These are phyloP conservation scores for Leccinum imitatum DNA, from an alignment of 768 basidiomycete genomes.

Conservation along the genomic window DNA sequence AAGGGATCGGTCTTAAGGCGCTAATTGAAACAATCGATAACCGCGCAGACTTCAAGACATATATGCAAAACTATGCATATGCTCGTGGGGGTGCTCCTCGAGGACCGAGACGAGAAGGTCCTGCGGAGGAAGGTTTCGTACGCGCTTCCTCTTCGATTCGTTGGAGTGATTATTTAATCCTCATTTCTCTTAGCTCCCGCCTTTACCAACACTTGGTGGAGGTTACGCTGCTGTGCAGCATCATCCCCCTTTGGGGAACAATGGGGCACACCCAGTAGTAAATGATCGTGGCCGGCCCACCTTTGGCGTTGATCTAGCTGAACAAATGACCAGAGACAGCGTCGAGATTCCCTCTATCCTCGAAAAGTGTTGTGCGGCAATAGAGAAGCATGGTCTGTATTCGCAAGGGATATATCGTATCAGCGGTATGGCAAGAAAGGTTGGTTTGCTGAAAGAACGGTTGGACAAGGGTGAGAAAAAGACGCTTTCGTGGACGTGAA, in stretches of 20 bases:
- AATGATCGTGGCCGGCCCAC: constrained; percentile 73
- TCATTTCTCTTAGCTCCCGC: constrained; percentile 51
- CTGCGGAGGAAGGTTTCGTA: constrained; percentile 91
- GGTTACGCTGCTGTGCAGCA: constrained; percentile 28
- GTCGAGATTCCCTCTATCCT: constrained; percentile 88
- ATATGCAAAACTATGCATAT: constrained; percentile 97
- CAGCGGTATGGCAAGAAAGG: constrained; percentile 87
- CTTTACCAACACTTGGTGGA: constrained; percentile 48
- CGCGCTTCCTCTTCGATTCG: constrained; percentile 34
- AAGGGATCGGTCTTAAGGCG: constrained; percentile 75
- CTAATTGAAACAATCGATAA: constrained; percentile 93
- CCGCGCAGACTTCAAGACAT: constrained; percentile 90
- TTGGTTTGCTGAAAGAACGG: constrained; percentile 75
- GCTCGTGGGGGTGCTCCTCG: constrained; percentile 67
- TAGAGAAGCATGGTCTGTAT: constrained; percentile 84
- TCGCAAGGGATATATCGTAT: constrained; percentile 92
- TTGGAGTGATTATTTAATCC: constrained; percentile 5
- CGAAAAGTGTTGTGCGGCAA: constrained; percentile 85
- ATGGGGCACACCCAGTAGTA: constrained; percentile 32
- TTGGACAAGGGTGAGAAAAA: constrained; percentile 74
- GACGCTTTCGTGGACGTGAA: not conserved
- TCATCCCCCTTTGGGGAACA: constrained; percentile 25
- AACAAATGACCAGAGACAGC: constrained; percentile 90
- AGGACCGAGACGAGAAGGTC: constrained; percentile 87
- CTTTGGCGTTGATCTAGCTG: constrained; percentile 89